Evolutionary conservation across 306 rosid species (phyloP), one percentile per base, ranked within the genome.

Genomic region (Pyrus bretschneideri): DNA sequence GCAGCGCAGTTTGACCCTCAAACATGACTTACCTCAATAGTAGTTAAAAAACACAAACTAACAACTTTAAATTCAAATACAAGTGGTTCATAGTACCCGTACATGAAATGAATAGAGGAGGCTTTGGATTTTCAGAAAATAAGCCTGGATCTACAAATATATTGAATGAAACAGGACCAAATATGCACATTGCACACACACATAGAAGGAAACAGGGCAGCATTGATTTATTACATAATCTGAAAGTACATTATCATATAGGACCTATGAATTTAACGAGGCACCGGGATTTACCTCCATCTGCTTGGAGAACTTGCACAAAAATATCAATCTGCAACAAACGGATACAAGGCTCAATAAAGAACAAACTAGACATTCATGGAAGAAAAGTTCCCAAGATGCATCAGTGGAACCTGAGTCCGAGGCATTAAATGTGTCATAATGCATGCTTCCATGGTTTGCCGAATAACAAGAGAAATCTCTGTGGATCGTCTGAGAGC

Each of bases 301-400:
- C 97, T 42, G 96, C 98, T 87, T 94, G 98, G 63, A 94, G 91
- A 83, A 94, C 91, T 90, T 91, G 97, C 71, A 91, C 96, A 81
- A 88, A 91, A 77, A 93, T 90, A 85, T 93, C 97, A 65, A 93
- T 91, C 98, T 94, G 90, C 75, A 81, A 51, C 52, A 30, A 62
- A 40, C 6, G 77, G 27, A 68, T 70, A 70, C 68, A 74, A 69
- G 63, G 64, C 70, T 82, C 58, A 80, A 33, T 74, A 80, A 54
- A 61, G 68, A 76, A 46, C 62, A 17, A 81, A 51, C 57, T 19
- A 64, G 54, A 17, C 38, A 42, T 25, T 30, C 60, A 73, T 69
- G 35, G 59, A 80, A 76, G 35, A 79, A 63, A 84, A 69, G 79
- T 75, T 76, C 58, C 29, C 45, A 40, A 81, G 33, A 83, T 44